Evolutionary conservation across 1,284 basidiomycete genomes (phyloP).

Genomic region (Cryptococcus hybrid): DNA sequence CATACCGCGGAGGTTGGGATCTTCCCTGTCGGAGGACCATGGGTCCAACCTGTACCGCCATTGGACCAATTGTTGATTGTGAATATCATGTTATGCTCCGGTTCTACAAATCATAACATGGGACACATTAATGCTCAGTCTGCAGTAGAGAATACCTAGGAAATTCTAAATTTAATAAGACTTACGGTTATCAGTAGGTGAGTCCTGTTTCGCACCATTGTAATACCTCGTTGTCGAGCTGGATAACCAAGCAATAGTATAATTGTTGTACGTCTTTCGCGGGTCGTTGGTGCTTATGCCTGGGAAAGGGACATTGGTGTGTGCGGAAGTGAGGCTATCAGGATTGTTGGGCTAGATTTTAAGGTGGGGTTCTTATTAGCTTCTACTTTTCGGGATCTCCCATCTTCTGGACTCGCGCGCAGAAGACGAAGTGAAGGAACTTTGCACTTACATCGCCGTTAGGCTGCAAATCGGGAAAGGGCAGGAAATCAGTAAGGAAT

Average conservation of each 20-base stretch:
- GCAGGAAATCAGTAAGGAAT: neutral
- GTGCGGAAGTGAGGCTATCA: neutral
- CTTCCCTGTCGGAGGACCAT: neutral
- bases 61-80: constrained; percentile 15
- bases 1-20: constrained; percentile 1
- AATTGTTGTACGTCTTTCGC: constrained; percentile 7
- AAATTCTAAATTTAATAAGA: neutral
- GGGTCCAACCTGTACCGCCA: constrained; percentile 4
- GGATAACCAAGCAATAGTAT: constrained; percentile 12
- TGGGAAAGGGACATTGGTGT: constrained; percentile 4
- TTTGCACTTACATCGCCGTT: neutral
- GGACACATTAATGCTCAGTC: neutral
- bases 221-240: constrained; percentile 9
- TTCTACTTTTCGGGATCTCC: neutral
- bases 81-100: neutral
- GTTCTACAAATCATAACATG: neutral
- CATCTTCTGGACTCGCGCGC: neutral
- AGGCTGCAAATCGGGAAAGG: neutral
- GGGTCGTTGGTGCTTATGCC: constrained; percentile 2
- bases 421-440: neutral
- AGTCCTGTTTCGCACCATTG: constrained; percentile 4
- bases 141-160: neutral
- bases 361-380: too few relatives aligned
- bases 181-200: constrained; percentile 8
- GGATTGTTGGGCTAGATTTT: constrained; percentile 1